Conservation (phyloP, 176 grass and related monocot species). For the Thalia dealbata region DNA sequence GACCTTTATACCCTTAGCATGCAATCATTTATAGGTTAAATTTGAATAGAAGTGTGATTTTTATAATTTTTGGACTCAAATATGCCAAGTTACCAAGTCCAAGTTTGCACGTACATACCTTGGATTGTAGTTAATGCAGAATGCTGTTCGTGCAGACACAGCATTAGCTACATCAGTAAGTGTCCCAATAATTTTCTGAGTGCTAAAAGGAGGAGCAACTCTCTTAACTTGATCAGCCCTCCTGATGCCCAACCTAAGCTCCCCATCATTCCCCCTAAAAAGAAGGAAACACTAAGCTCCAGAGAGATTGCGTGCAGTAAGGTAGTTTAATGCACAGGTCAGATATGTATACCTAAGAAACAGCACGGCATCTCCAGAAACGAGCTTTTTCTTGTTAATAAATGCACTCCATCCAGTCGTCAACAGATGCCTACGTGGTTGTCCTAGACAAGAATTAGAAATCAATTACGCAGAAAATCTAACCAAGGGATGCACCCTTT, state of each 20-base stretch:
- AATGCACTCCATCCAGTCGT: constrained; percentile 99
- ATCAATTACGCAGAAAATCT: background rate
- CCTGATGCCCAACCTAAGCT: constrained; percentile 65
- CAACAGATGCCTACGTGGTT: constrained; percentile 91
- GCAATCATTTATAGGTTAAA: background rate
- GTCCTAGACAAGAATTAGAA: constrained; percentile 37
- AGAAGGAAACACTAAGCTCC: background rate
- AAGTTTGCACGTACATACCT: constrained; percentile 36
- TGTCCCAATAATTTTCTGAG: constrained; percentile 28
- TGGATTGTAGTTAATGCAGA: constrained; percentile 72
- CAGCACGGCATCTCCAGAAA: constrained; percentile 78
- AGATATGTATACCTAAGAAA: constrained; percentile 56
- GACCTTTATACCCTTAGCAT: background rate
- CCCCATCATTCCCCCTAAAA: constrained; percentile 62
- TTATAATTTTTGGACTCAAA: background rate
- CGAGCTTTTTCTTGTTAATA: constrained; percentile 94
- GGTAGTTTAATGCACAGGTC: constrained; percentile 8
- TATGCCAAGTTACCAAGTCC: background rate
- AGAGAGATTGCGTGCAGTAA: background rate
- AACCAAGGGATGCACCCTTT: background rate
- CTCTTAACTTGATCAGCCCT: constrained; percentile 52
- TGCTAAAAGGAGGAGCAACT: constrained; percentile 18
- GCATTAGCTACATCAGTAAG: constrained; percentile 41
- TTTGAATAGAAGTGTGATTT: background rate
- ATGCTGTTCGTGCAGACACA: constrained; percentile 37